Percentiles rank a stretch among this genome's conserved stretches.
These are phyloP conservation scores for Mycena metata DNA, from an alignment of 768 basidiomycete genomes.

Conservation along the genomic window DNA sequence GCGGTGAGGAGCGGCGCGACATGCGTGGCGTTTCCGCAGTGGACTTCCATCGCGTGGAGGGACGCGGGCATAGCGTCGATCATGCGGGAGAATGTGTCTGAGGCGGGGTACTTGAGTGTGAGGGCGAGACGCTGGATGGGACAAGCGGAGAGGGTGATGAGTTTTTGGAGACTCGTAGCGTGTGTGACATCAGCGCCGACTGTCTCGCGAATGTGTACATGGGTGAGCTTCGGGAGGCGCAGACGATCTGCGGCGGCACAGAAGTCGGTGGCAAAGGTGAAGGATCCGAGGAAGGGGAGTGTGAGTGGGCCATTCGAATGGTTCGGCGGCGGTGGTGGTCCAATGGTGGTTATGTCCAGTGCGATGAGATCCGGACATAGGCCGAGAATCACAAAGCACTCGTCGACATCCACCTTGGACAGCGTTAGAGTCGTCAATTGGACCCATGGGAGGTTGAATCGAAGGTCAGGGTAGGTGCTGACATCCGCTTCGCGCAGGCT, in stretches of 20 bases:
- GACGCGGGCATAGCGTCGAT: slow-evolving; percentile 14
- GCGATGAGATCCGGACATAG: slow-evolving; percentile 8
- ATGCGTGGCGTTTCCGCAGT: slow-evolving; percentile 25
- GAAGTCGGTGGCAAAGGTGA: slow-evolving; percentile 27
- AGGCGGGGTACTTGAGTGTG: slow-evolving; percentile 19
- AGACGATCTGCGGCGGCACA: neutral
- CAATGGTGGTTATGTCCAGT: slow-evolving; percentile 15
- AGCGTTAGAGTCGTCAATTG: slow-evolving; percentile 18
- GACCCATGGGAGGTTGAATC: slow-evolving; percentile 17
- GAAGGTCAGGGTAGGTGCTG: slow-evolving; percentile 8
- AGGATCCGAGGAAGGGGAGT: neutral
- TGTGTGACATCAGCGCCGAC: neutral
- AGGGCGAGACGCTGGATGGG: slow-evolving; percentile 14
- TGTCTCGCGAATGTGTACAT: slow-evolving; percentile 23
- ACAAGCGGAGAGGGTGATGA: neutral
- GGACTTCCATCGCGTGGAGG: slow-evolving; percentile 6
- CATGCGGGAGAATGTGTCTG: slow-evolving; percentile 1
- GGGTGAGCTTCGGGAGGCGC: slow-evolving; percentile 13
- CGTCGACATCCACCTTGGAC: neutral
- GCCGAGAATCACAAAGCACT: slow-evolving; percentile 9
- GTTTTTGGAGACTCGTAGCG: neutral
- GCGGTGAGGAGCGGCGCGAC: slow-evolving; percentile 5
- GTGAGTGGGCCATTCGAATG: neutral
- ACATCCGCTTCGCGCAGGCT: slow-evolving; percentile 4
- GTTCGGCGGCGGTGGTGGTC: neutral